Evolutionary conservation across 2,329 filamentous ascomycete species (phyloP).

Genomic region (Diplodia seriata): DNA sequence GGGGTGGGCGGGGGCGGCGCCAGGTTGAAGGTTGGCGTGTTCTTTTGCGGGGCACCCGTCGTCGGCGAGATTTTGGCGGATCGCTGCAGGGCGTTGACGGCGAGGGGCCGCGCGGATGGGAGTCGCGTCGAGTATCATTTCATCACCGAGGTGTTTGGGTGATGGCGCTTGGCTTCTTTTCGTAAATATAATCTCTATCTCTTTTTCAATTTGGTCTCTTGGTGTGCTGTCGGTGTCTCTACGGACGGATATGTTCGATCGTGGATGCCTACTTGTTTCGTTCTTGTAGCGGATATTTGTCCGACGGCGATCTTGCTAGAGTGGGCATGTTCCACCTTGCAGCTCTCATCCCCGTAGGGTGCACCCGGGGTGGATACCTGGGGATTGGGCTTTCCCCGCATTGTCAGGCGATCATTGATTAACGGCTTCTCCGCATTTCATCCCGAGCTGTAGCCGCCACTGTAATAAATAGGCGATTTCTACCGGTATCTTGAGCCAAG

Average conservation of each 20-base stretch:
- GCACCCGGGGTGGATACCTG: background rate
- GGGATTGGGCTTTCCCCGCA: background rate
- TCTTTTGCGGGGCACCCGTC: conserved; percentile 63
- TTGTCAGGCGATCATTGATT: background rate
- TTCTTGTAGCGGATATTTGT: background rate
- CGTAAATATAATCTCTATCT: too few species aligned
- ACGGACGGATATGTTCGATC: background rate
- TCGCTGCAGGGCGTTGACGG: conserved; percentile 59
- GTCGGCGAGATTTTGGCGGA: conserved; percentile 61
- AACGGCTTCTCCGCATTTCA: conserved; percentile 17
- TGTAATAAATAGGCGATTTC: background rate
- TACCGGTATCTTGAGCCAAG: background rate
- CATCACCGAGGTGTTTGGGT: conserved; percentile 64
- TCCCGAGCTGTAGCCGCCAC: background rate
- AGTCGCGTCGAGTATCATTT: conserved; percentile 63
- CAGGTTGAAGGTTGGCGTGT: conserved; percentile 60
- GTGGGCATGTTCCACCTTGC: background rate
- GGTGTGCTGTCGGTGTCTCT: too few species aligned
- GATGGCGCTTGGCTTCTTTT: too few species aligned
- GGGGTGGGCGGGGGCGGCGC: conserved; percentile 31
- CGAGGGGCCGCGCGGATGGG: conserved; percentile 59
- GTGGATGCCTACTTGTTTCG: background rate
- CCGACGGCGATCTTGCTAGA: background rate
- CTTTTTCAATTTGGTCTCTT: too few species aligned
- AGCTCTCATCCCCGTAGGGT: background rate